These are phyloP conservation scores for Pseudevernia furfuracea DNA, from an alignment of 495 filamentous ascomycete species.

Conservation along the genomic window DNA sequence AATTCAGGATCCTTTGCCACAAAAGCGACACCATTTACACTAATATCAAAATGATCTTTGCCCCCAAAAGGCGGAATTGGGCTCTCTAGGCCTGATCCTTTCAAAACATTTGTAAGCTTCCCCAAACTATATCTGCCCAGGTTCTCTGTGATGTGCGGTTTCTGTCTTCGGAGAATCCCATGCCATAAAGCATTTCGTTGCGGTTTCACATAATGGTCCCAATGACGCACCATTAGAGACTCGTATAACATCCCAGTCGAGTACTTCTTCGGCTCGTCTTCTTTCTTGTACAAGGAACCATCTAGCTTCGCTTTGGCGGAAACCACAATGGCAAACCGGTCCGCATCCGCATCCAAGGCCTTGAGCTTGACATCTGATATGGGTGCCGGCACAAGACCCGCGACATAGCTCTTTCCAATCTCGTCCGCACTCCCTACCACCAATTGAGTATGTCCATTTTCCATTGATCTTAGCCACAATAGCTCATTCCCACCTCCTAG, in stretches of 20 bases:
- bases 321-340: conserved; percentile 62
- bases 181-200: conserved; percentile 68
- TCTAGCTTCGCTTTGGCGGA: conserved; percentile 51
- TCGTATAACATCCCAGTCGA: conserved; percentile 50
- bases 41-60: conserved; percentile 51
- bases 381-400: conserved; percentile 55
- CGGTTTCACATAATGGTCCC: conserved; percentile 54
- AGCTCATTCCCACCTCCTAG: conserved; percentile 55
- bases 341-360: conserved; percentile 48
- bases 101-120: conserved; percentile 43
- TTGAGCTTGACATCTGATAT: conserved; percentile 70
- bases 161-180: conserved; percentile 48
- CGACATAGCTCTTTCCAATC: conserved; percentile 50
- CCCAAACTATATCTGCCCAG: conserved; percentile 41
- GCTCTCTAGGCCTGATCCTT: conserved; percentile 38
- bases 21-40: conserved; percentile 58
- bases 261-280: conserved; percentile 45
- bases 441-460: conserved; percentile 60
- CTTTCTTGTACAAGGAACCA: conserved; percentile 49
- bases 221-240: conserved; percentile 53
- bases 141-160: conserved; percentile 33
- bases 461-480: conserved; percentile 56
- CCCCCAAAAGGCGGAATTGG: conserved; percentile 56
- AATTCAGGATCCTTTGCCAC: conserved; percentile 76
- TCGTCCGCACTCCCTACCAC: conserved; percentile 51